Evolutionary conservation across 75 land plant genomes (phyloP), one percentile per base, ranked within the genome.

Genomic region (Cunninghamia lanceolata): DNA sequence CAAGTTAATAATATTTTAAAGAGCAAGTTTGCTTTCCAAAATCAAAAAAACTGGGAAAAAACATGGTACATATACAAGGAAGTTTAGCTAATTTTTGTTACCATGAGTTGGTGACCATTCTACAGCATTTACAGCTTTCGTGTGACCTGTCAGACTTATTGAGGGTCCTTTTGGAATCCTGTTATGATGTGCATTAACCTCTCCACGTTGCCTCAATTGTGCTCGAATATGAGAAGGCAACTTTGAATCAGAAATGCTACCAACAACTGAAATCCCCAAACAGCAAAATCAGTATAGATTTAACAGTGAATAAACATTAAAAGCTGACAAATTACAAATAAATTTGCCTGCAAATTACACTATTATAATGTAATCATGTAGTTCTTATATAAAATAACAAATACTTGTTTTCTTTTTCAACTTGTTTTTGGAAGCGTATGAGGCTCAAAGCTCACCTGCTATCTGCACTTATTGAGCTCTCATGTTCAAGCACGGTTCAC

Each of bases 31-130:
- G 3, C 28, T 39, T 38, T 74, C 39, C 14, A 32, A 74, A 74
- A 74, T 36, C 38, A 76, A 16, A 38, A 17, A 9, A 0, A 0
- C 19, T 39, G 21, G 40, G 79, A 36, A 76, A 19, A 36, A 17
- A 38, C 6, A 76, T 15, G 17, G 6, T 21, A 38, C 21, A 32
- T 17, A 38, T 39, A 36, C 8, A 76, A 76, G 79, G 79, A 76
- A 38, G 79, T 25, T 38, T 38, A 39, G 4, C 43, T 76, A 25
- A 40, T 77, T 77, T 59, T 68, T 68, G n/a, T 47, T 43, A 89
- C 90, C 90, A 70, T 88, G 86, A 30, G 90, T 93, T 32, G 88
- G 90, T 66, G 95, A 96, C 97, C 97, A 96, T 50, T 91, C 91
- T 21, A 96, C 85, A 70, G 96, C 84, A 90, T 92, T 93, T 71